phyloP scores from a whole-genome alignment of 108 stramenopile genomes.

The Poteriospumella lacustris region DNA sequence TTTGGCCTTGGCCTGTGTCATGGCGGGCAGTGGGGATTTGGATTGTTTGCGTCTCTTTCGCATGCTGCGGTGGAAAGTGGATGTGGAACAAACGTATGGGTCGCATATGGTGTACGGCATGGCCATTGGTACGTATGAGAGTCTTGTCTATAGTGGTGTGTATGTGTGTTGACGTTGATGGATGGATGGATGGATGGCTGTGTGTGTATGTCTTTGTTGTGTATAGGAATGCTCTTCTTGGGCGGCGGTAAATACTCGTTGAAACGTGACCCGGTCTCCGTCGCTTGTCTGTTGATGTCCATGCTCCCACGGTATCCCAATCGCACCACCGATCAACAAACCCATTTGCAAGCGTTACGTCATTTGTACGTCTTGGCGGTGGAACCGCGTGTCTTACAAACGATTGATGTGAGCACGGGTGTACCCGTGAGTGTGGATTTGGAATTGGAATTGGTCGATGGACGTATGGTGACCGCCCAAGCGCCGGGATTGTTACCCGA shows the following conservation, averaged over 20 bases:
- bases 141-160: neutral
- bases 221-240: constrained; percentile 69
- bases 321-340: constrained; percentile 76
- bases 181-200: too few relatives aligned
- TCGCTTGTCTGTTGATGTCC: constrained; percentile 80
- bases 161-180: neutral
- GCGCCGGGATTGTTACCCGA: constrained; percentile 13
- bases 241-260: constrained; percentile 85
- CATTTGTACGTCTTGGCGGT: constrained; percentile 93
- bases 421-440: constrained; percentile 28
- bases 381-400: constrained; percentile 68
- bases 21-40: constrained; percentile 92
- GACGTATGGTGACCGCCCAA: neutral
- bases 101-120: constrained; percentile 79
- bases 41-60: constrained; percentile 75
- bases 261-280: constrained; percentile 73
- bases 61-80: constrained; percentile 75
- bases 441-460: neutral
- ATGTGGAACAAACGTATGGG: constrained; percentile 74
- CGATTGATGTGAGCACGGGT: constrained; percentile 78
- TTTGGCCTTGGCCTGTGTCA: constrained; percentile 78
- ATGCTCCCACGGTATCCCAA: constrained; percentile 86
- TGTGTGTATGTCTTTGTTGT: too few relatives aligned
- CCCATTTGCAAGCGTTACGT: constrained; percentile 89
- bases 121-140: constrained; percentile 64